Base-by-base conservation (phyloP, 306 rosid genomes). In the Clitoria ternatea region DNA sequence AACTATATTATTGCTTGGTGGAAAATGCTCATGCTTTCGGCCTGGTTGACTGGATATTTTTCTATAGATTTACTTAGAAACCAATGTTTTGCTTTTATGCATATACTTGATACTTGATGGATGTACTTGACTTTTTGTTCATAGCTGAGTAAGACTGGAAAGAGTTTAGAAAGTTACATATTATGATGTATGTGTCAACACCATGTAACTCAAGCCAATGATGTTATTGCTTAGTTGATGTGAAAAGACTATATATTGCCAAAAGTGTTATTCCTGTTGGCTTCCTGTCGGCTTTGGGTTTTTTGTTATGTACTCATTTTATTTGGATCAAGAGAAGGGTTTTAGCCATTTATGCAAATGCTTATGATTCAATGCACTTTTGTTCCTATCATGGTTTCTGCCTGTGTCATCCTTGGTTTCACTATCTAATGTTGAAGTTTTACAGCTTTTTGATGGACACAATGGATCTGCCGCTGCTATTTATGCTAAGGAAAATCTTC, bases 371-470 rank as follows among this genome's bases (percentile, higher is more conserved):
- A 27, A 49, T 48, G 20, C 48, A 17, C 39, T 15, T 7, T 47
- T 37, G 37, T 43, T 37, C 2, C 13, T 55, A 55, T 30, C 56
- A 13, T 56, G 23, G 71, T 50, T 56, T 49, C 26, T 76, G 40
- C 8, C 3, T 22, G 62, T 54, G 14, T 18, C 48, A 33, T 61
- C 15, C 49, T 15, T 72, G 30, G 69, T 68, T 69, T 20, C 63
- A 53, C 66, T 75, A 78, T 77, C 85, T 83, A 63, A 72, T 48
- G 12, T 30, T 12, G 50, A 75, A 37, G 72, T 85, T 69, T 74
- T 80, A 61, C 97, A 95, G 99, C 82, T 95, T 52, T 95, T 91
- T 85, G 99, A 95, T 69, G 99, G 99, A 77, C 99, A 95, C 83
- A 95, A 95, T 56, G 99, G 99, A 70, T 73, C 99, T 82, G 97